Base-by-base conservation (phyloP, 1,139 yeast species). In the Saccharomyces hybrid region DNA sequence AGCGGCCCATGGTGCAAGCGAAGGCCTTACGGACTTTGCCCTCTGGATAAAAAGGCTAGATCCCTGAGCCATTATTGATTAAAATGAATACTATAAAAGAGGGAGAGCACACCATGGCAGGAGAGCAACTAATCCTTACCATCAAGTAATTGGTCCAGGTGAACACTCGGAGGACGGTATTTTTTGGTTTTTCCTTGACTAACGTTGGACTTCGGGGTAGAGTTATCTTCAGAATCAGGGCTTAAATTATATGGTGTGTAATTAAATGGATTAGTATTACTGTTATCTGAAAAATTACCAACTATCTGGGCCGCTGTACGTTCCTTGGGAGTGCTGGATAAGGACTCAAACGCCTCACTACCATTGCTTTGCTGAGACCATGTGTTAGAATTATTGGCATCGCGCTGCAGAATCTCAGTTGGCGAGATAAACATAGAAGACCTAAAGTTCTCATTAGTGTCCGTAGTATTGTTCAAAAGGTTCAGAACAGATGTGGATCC, bases 371-470 rank as follows among this genome's bases (percentile, higher is more conserved):
- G 42, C 42, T 34, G 42, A 34, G 42, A 34, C 42, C 25, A 34
- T 6, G 41, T 25, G 23, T 50, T 53, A 23, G 50, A 32, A 41
- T 49, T 52, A 41, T 44, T 30, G 50, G 56, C 46, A 42, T 56
- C 59, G 16, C 51, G 49, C 46, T 54, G 52, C 23, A 71, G 52
- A 52, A 71, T 54, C 52, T 68, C 73, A 6, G 74, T 71, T 16
- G 20, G 20, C 2, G 20, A 16, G 20, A 16, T 16, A 16, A 16
- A 16, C 20, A 16, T 16, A 16, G 73, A 70, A 23, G 59, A 58
- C 56, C 73, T 63, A 26, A 56, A 52, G 31, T 53, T 53, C 26
- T 50, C 28, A 30, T 46, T 48, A 23, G 42, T 14, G 5, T 49
- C 51, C 48, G 44, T 47, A 23, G 16, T 50, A 8, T 46, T 31